Percentiles rank a stretch among this genome's conserved stretches.
These are phyloP conservation scores for Trifolium subterraneum DNA, from an alignment of 306 rosid genomes.

Conservation along the genomic window DNA sequence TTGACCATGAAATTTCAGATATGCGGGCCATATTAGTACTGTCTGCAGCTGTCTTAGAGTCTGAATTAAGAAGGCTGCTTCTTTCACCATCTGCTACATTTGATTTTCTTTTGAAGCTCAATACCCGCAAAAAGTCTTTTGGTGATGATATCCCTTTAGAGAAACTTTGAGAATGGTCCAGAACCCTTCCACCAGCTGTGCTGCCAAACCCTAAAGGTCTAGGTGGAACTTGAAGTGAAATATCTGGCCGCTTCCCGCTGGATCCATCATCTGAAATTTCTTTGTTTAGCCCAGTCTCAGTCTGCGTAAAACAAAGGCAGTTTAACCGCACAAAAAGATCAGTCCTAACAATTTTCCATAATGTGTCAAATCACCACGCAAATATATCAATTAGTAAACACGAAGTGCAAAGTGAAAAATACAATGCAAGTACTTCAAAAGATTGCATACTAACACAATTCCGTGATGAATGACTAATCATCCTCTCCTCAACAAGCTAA, in stretches of 20 bases:
- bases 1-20: slow-evolving; percentile 68
- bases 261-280: slow-evolving; percentile 52
- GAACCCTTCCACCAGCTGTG: slow-evolving; percentile 61
- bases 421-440: slow-evolving; percentile 33
- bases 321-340: neutral
- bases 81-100: slow-evolving; percentile 68
- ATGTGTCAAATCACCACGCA: slow-evolving; percentile 12
- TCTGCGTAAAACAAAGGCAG: slow-evolving; percentile 50
- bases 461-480: neutral
- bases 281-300: slow-evolving; percentile 46
- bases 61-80: slow-evolving; percentile 80
- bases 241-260: slow-evolving; percentile 76
- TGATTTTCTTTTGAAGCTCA: slow-evolving; percentile 85
- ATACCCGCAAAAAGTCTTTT: slow-evolving; percentile 68
- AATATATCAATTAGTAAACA: slow-evolving; percentile 1
- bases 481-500: slow-evolving; percentile 30
- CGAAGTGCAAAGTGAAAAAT: slow-evolving; percentile 27
- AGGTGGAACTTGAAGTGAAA: slow-evolving; percentile 94
- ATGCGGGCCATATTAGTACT: slow-evolving; percentile 53
- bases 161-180: slow-evolving; percentile 80
- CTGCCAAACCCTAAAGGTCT: slow-evolving; percentile 67
- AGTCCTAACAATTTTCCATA: slow-evolving; percentile 21
- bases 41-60: slow-evolving; percentile 56
- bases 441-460: slow-evolving; percentile 18
- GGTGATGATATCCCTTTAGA: slow-evolving; percentile 59